Percentiles rank a stretch among this genome's conserved stretches.
Evolutionary conservation across 306 rosid genomes (phyloP).

Genomic region (Macrotyloma uniflorum): DNA sequence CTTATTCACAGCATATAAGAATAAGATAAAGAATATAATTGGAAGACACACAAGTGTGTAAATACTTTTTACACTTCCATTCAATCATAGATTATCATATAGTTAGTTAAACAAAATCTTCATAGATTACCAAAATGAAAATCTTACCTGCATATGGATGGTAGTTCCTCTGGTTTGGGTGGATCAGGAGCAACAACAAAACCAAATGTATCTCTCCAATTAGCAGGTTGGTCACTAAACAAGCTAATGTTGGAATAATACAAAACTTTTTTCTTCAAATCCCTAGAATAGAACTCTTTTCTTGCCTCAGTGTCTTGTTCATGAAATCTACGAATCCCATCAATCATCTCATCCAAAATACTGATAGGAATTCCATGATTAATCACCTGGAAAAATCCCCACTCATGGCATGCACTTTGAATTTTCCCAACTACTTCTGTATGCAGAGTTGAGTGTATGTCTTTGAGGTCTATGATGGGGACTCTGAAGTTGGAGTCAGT

Average conservation of each 20-base stretch:
- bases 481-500: not conserved
- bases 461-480: conserved; percentile 43
- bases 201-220: conserved; percentile 65
- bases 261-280: conserved; percentile 10
- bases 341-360: conserved; percentile 44
- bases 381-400: conserved; percentile 58
- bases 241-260: conserved; percentile 52
- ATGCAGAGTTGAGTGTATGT: not conserved
- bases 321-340: conserved; percentile 49
- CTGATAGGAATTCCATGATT: conserved; percentile 48
- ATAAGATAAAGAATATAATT: too few relatives aligned
- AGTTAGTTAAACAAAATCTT: not conserved
- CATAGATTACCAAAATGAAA: not conserved
- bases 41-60: too few relatives aligned
- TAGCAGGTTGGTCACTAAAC: conserved; percentile 21
- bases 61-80: too few relatives aligned
- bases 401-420: conserved; percentile 33
- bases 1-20: too few relatives aligned
- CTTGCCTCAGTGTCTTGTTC: conserved; percentile 50
- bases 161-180: conserved; percentile 43
- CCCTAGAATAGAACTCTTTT: conserved; percentile 37
- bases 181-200: conserved; percentile 43
- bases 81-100: not conserved
- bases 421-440: conserved; percentile 3
- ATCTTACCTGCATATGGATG: conserved; percentile 40